Base-by-base conservation (phyloP, 2,329 filamentous ascomycete genomes). In the Colletotrichum neosansevieriae region DNA sequence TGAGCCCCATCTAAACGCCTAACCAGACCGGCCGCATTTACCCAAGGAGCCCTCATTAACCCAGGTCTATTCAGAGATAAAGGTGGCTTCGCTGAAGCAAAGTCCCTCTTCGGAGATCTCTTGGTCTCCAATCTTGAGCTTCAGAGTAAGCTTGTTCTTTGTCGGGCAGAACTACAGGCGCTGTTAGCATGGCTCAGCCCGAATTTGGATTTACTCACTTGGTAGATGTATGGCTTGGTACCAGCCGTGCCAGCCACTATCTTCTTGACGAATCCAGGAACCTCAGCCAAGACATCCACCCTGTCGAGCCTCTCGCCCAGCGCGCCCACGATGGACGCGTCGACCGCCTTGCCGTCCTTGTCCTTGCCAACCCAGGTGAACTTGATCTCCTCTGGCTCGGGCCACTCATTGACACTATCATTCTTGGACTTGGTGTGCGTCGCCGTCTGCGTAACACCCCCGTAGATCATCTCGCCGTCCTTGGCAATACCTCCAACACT, bases 221-320 rank as follows among this genome's bases (percentile, higher is more conserved):
- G 96, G 82, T 98, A 99, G 75, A 99, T 98, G 80, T 98, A 99
- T 5, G 96, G 96, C 84, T 94, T 96, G 32, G 96, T 97, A 71
- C 96, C 96, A 3, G 91, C 94, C 12, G 95, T 93, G 72, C 88
- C 91, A 49, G 93, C 93, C 29, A 97, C 94, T 77, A 99, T 94
- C 74, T 90, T 90, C 88, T 99, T 99, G 79, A 99, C 91, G 75
- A 99, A 97, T 34, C 92, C 93, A 3, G 96, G 96, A 40, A 99
- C 92, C 80, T 99, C 94, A 24, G 92, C 94, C 94, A 99, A 97
- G 75, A 99, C 91, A 81, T 99, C 96, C 72, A 99, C 90, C 71
- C 92, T 88, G 80, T 99, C 96, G 36, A 91, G 82, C 57, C 89
- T 88, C 58, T 88, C 82, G 29, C 89, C 92, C 12, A 98, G 84